Base-by-base conservation (phyloP, 257 asterid genomes). In the Gardenia jasminoides region DNA sequence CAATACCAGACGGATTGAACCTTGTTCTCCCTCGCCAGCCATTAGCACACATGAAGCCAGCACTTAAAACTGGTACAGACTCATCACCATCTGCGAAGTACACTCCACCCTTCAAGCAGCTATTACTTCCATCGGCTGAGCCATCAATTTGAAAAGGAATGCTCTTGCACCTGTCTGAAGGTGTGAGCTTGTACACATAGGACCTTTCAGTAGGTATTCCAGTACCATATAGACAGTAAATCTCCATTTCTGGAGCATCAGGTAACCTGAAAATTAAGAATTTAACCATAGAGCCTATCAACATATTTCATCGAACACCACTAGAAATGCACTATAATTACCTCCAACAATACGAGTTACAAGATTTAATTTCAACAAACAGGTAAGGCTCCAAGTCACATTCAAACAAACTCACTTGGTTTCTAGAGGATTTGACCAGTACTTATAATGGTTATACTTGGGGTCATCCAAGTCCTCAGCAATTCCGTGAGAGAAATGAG, bases 371-470 rank as follows among this genome's bases (percentile, higher is more conserved):
- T 70, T 13, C 16, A 11, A 5, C 10, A 3, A 15, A 24, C 17
- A 31, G 9, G 30, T 6, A 58, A 58, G 17, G 36, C 7, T 39
- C 52, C 17, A 10, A 24, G 59, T 56, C 10, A 19, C 30, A 13
- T 31, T 58, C 7, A 28, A 47, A 67, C 7, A 28, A 47, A 67
- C 94, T 92, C 87, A 92, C 97, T 81, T 86, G 77, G 92, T 93
- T 83, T 92, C 99, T 15, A 95, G 97, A 24, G 98, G 99, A 91
- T 93, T 93, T 20, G 99, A 95, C 98, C 98, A 93, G 77, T 90
- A 93, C 85, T 93, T 95, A 81, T 90, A 88, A 74, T 92, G 96
- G 68, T 83, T 68, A 75, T 95, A 92, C 76, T 91, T 95, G 0
- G 92, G 97, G 79, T 95, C 97, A 31, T 88, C 90, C 52, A 95